phyloP scores from a whole-genome alignment of 441 rosid species.

The Gossypium schwendimanii region DNA sequence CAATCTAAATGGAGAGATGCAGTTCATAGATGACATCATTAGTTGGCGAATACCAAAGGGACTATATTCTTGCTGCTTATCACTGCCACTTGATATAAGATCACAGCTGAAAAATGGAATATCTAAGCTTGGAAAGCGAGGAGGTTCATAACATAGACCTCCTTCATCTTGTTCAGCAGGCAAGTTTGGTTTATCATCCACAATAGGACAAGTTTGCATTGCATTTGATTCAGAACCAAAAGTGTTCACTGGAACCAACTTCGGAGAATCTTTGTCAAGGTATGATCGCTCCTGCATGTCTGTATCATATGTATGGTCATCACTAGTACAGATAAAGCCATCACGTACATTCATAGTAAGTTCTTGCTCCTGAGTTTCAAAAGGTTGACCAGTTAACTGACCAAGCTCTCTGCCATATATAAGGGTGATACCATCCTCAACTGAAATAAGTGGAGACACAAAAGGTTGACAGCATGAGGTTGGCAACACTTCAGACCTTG shows the following conservation, averaged over 20 bases:
- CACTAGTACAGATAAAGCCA: constrained; percentile 42
- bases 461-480: constrained; percentile 37
- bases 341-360: constrained; percentile 26
- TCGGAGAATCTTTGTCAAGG: constrained; percentile 44
- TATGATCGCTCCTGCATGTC: constrained; percentile 43
- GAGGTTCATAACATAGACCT: constrained; percentile 90
- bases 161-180: constrained; percentile 49
- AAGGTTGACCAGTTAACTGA: constrained; percentile 34
- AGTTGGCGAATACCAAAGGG: constrained; percentile 97
- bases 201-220: constrained; percentile 30
- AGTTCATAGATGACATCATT: constrained; percentile 82
- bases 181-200: constrained; percentile 28
- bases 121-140: constrained; percentile 90
- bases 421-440: constrained; percentile 28
- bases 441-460: constrained; percentile 33
- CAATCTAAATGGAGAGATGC: constrained; percentile 79
- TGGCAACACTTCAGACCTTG: constrained; percentile 32
- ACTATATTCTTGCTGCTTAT: constrained; percentile 85
- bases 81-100: constrained; percentile 69
- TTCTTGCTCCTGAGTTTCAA: constrained; percentile 43
- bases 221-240: constrained; percentile 43
- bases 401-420: constrained; percentile 33
- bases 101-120: constrained; percentile 95
- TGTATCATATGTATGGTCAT: constrained; percentile 30
- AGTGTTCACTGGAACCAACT: constrained; percentile 53